A percentile compares a stretch with the other conserved stretches of the same genome.
Evolutionary conservation across 352 stramenopile genomes (phyloP).

Genomic region (Globisporangium carolinianum): DNA sequence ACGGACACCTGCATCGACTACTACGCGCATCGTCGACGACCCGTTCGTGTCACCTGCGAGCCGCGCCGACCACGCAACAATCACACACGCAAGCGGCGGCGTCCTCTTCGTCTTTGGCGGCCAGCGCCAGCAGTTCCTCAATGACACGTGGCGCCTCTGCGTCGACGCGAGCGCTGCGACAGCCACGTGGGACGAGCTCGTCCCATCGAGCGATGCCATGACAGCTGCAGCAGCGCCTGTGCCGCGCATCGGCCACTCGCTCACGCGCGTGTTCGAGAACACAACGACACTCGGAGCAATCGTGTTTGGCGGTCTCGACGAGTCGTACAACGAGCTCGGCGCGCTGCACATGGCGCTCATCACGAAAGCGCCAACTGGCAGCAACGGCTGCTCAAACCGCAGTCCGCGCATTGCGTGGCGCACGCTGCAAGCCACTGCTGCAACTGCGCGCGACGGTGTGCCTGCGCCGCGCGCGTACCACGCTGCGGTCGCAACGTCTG

Average conservation of each 20-base stretch:
- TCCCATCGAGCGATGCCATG: conserved; percentile 25
- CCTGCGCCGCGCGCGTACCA: conserved; percentile 44
- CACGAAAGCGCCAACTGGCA: conserved; percentile 16
- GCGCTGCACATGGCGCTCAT: conserved; percentile 42
- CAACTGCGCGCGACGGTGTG: conserved; percentile 2
- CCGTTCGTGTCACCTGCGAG: conserved; percentile 57
- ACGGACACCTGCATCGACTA: conserved; percentile 9
- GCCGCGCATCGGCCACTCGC: conserved; percentile 50
- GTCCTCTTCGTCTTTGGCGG: conserved; percentile 49
- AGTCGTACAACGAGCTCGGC: conserved; percentile 33
- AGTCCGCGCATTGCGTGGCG: conserved; percentile 34
- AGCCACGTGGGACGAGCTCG: conserved; percentile 47
- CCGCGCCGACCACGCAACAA: conserved; percentile 45
- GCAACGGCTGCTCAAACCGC: conserved; percentile 11
- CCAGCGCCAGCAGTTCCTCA: conserved; percentile 45
- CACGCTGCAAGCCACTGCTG: conserved; percentile 14
- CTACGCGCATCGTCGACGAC: conserved; percentile 21
- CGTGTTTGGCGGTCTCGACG: conserved; percentile 43
- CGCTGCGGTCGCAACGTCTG: conserved; percentile 28
- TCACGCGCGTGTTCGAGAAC: conserved; percentile 54
- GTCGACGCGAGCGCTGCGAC: conserved; percentile 29
- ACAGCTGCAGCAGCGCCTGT: conserved; percentile 20
- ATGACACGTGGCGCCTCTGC: conserved; percentile 58
- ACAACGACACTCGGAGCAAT: conserved; percentile 25
- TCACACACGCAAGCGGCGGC: conserved; percentile 14